Evolutionary conservation across 2,329 filamentous ascomycete genomes (phyloP).

Genomic region (Lithohypha guttulata): DNA sequence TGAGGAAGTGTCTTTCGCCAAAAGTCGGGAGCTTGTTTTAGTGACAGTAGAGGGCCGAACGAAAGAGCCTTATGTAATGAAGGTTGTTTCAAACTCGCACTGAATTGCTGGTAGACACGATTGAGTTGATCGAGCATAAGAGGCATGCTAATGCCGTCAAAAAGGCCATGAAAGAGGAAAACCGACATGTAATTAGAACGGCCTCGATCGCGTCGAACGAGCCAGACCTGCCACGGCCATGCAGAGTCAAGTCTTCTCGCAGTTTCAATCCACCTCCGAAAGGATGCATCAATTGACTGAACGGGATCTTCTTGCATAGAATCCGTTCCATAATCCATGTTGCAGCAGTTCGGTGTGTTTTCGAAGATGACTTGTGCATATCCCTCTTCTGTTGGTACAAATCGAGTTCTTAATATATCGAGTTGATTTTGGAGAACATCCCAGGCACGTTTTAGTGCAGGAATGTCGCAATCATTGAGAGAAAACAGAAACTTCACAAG

Average conservation of each 20-base stretch:
- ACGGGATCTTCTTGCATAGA: not conserved
- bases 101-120: slow-evolving; percentile 35
- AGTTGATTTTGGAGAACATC: slow-evolving; percentile 38
- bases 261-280: slow-evolving; percentile 42
- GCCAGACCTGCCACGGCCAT: slow-evolving; percentile 27
- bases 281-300: slow-evolving; percentile 26
- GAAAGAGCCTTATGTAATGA: slow-evolving; percentile 48
- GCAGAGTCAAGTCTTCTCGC: slow-evolving; percentile 36
- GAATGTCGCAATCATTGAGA: slow-evolving; percentile 39
- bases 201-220: slow-evolving; percentile 23
- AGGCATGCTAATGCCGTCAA: slow-evolving; percentile 71
- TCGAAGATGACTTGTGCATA: slow-evolving; percentile 57
- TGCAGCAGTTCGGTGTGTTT: not conserved
- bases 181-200: slow-evolving; percentile 40
- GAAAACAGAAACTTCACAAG: slow-evolving; percentile 64
- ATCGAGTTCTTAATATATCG: slow-evolving; percentile 61
- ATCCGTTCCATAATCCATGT: not conserved
- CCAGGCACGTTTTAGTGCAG: slow-evolving; percentile 49
- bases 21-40: slow-evolving; percentile 47
- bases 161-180: slow-evolving; percentile 74
- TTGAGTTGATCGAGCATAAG: slow-evolving; percentile 53
- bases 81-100: not conserved
- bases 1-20: slow-evolving; percentile 43
- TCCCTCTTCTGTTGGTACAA: slow-evolving; percentile 63
- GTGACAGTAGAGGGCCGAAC: slow-evolving; percentile 53